Base-by-base conservation (phyloP, 2,329 filamentous ascomycete species). In the Neonectria magnoliae region DNA sequence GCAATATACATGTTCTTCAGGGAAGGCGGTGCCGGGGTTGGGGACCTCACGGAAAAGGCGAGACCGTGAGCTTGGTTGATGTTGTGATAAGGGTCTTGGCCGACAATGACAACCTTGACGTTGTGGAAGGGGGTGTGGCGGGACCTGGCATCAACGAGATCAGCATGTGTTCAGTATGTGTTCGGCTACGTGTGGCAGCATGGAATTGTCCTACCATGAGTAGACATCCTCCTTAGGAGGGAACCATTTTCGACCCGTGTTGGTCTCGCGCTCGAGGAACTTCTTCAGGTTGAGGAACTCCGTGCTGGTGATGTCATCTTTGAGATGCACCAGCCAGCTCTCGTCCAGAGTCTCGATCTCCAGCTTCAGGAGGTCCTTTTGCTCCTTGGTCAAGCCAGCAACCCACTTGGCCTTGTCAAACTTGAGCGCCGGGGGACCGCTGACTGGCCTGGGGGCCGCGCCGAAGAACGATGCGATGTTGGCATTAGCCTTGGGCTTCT, bases 41-140 rank as follows among this genome's bases (percentile, higher is more conserved):
- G 96, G 3, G 95, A 91, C 10, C 93, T 92, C 60, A 98, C 94
- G 52, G 93, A 97, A 85, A 99, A 99, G 77, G 93, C 95, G 64
- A 99, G 90, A 47, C 96, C 96, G 79, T 98, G 96, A 55, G 96
- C 96, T 84, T 99, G 96, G 79, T 97, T 97, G 78, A 89, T 79
- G 78, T 97, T 97, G 83, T 99, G 96, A 80, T 99, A 99, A 3
- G 96, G 96, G 78, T 99, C 96, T 82, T 99, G 96, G 69, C 96
- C 96, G 59, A 98, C 81, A 75, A 99, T 94, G 65, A 99, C 94
- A 62, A 92, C 92, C 79, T 97, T 97, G 78, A 98, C 94, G 14
- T 86, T 91, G 81, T 91, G 83, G 72, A 99, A 90, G 8, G 96
- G 94, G 1, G 95, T 98, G 78, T 97, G 92, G 27, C 94, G 92